Evolutionary conservation across 2,329 filamentous ascomycete species (phyloP).

Genomic region (Cercospora sojina): DNA sequence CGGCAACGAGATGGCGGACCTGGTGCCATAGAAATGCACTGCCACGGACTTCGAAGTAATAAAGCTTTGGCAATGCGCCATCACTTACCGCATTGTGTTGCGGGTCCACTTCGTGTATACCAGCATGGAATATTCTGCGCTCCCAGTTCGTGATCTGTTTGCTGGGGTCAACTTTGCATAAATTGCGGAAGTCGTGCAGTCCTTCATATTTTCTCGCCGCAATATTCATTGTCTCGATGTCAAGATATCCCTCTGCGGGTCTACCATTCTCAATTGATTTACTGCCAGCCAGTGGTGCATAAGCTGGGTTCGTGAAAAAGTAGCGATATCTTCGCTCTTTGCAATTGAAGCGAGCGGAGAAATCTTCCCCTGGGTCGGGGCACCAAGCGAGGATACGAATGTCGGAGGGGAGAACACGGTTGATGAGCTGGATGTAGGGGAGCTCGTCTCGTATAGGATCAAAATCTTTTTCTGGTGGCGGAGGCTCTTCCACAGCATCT

Average conservation of each 20-base stretch:
- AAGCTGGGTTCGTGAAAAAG: slow-evolving; percentile 95
- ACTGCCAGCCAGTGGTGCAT: slow-evolving; percentile 58
- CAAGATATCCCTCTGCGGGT: slow-evolving; percentile 68
- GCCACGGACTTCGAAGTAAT: slow-evolving; percentile 83
- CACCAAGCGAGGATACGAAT: slow-evolving; percentile 94
- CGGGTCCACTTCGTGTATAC: slow-evolving; percentile 65
- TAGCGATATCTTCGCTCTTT: slow-evolving; percentile 89
- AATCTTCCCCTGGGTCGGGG: slow-evolving; percentile 71
- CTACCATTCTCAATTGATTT: slow-evolving; percentile 26
- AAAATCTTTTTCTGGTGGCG: slow-evolving; percentile 40
- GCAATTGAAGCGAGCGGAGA: slow-evolving; percentile 91
- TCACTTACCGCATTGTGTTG: slow-evolving; percentile 3
- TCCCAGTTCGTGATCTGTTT: slow-evolving; percentile 87
- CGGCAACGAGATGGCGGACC: slow-evolving; percentile 87
- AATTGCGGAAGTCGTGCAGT: slow-evolving; percentile 90
- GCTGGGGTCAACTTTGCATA: slow-evolving; percentile 87
- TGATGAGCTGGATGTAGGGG: slow-evolving; percentile 78
- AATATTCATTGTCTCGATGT: slow-evolving; percentile 80
- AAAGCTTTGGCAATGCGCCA: slow-evolving; percentile 61
- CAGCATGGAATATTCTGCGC: slow-evolving; percentile 74
- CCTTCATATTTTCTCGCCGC: slow-evolving; percentile 80
- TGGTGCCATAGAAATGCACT: slow-evolving; percentile 98
- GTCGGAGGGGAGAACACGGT: slow-evolving; percentile 81
- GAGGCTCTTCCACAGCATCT: slow-evolving; percentile 20
- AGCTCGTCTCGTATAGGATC: slow-evolving; percentile 78